Conservation (phyloP, 768 basidiomycete genomes). For the Tricholoma terreum region DNA sequence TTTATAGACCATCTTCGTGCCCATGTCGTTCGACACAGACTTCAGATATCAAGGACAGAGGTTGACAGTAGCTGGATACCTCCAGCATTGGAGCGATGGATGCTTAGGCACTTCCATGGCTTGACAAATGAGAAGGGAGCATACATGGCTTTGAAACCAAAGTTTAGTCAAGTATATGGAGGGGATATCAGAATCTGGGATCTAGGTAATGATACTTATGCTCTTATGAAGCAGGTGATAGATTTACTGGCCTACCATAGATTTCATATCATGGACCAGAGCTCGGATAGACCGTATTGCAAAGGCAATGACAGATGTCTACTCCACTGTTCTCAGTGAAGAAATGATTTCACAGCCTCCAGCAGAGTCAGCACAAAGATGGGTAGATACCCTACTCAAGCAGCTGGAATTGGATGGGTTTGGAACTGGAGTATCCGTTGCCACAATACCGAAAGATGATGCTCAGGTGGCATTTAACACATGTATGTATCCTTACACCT, state of each 20-base stretch:
- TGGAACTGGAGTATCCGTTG: not conserved
- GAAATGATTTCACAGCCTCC: not conserved
- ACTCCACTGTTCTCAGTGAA: not conserved
- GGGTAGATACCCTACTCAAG: not conserved
- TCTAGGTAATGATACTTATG: not conserved
- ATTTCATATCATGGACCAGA: not conserved
- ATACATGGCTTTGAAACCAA: not conserved
- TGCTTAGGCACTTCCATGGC: not conserved
- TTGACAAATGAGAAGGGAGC: not conserved
- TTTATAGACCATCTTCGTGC: not conserved
- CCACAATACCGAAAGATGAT: not conserved
- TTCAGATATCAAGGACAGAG: not conserved
- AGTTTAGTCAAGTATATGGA: not conserved
- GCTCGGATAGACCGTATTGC: not conserved
- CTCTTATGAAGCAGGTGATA: not conserved
- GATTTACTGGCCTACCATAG: not conserved
- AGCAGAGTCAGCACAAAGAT: not conserved
- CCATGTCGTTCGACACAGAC: not conserved
- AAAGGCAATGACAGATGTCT: not conserved
- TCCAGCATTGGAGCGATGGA: not conserved
- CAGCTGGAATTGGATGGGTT: not conserved
- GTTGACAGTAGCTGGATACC: not conserved
- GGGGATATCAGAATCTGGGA: not conserved
- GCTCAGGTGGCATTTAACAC: not conserved
- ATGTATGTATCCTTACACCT: not conserved